Percentiles rank a stretch among this genome's conserved stretches.
These are phyloP conservation scores for Mycosphaerelloides madeirae DNA, from an alignment of 2,329 filamentous ascomycete species.

Conservation along the genomic window DNA sequence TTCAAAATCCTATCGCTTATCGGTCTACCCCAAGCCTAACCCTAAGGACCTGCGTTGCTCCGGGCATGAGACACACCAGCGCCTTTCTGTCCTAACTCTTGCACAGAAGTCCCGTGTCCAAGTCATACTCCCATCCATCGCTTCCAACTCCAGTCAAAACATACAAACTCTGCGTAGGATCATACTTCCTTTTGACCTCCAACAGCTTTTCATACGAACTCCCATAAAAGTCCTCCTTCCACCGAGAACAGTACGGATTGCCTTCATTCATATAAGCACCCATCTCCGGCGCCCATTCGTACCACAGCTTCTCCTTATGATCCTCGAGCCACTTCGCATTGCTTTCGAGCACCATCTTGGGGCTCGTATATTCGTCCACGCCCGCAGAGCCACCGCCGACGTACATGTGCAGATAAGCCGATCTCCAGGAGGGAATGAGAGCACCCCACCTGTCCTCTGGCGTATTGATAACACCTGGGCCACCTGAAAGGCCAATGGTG, in stretches of 20 bases:
- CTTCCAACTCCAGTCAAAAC: conserved; percentile 23
- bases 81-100: no score
- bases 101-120: conserved; percentile 24
- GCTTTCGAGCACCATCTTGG: conserved; percentile 10
- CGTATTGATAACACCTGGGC: conserved; percentile 27
- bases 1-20: no score
- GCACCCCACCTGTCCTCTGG: conserved; percentile 25
- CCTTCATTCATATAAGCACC: conserved; percentile 43
- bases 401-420: conserved; percentile 32
- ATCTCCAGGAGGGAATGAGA: conserved; percentile 33
- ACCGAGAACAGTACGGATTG: conserved; percentile 38
- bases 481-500: conserved; percentile 27
- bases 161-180: conserved; percentile 31
- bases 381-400: conserved; percentile 20
- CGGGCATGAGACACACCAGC: no score
- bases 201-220: conserved; percentile 35
- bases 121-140: conserved; percentile 24
- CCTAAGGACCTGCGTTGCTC: no score
- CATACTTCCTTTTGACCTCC: conserved; percentile 41
- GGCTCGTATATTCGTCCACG: conserved; percentile 4
- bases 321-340: conserved; percentile 19
- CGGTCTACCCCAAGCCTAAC: no score
- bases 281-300: conserved; percentile 36
- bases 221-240: conserved; percentile 41
- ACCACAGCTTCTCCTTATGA: conserved; percentile 23